Base-by-base conservation (phyloP, 129 eudicot genomes). In the Chrysanthemum makinoi region DNA sequence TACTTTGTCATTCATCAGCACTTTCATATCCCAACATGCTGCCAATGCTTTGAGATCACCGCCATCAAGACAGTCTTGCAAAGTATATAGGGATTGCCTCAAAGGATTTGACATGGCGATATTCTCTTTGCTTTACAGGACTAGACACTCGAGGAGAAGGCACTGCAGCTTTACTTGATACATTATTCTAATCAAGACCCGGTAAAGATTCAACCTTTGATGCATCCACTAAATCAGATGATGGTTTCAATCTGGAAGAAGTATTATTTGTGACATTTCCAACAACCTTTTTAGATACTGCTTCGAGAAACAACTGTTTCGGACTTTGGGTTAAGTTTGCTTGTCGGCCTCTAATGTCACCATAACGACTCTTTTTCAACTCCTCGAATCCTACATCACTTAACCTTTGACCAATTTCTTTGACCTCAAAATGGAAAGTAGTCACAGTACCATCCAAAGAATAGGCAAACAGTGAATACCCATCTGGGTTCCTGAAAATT, bases 51-150 rank as follows among this genome's bases (percentile, higher is more conserved):
- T n/a, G n/a, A n/a, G n/a, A n/a, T n/a, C n/a, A n/a, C n/a, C n/a
- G n/a, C n/a, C n/a, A n/a, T n/a, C n/a, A n/a, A n/a, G n/a, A n/a
- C n/a, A n/a, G n/a, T n/a, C n/a, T n/a, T n/a, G n/a, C n/a, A n/a
- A n/a, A n/a, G n/a, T n/a, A n/a, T n/a, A n/a, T n/a, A n/a, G n/a
- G n/a, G n/a, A n/a, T n/a, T n/a, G n/a, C n/a, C n/a, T n/a, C n/a
- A n/a, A n/a, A n/a, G n/a, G n/a, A n/a, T n/a, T n/a, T n/a, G n/a
- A n/a, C n/a, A n/a, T n/a, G 91, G 17, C 99, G 88, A 60, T 95
- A 95, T 73, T 90, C 99, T 81, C 88, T 83, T 74, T 95, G 99
- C 83, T 88, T 95, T 52, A 95, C 97, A 8, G 97, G 99, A 80
- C 88, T 90, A 11, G 92, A 80, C 57, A 79, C 80, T 33, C 86